Conservation (phyloP, 2,329 filamentous ascomycete species). For the Neurospora sp. region DNA sequence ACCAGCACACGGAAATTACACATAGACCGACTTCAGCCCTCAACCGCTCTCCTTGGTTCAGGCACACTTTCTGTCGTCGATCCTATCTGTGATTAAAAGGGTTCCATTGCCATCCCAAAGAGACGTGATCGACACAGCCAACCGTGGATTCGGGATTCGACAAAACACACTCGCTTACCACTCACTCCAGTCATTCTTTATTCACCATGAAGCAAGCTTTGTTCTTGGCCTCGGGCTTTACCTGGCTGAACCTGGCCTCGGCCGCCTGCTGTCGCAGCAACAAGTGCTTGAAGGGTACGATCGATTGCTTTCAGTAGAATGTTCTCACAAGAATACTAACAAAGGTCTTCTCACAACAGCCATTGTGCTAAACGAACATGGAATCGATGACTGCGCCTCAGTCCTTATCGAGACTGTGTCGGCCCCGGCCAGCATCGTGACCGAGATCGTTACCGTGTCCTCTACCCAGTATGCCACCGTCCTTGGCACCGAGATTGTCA, state of each 20-base stretch:
- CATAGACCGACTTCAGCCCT: background rate
- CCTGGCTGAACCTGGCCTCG: constrained; percentile 1
- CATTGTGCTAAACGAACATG: background rate
- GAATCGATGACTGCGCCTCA: background rate
- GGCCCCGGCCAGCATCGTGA: background rate
- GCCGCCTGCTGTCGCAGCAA: constrained; percentile 3
- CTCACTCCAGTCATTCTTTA: constrained; percentile 2
- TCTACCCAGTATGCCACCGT: constrained; percentile 1
- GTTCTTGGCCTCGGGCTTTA: background rate
- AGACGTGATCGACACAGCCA: background rate
- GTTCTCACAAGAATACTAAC: background rate
- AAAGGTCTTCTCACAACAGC: background rate
- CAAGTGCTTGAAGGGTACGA: constrained; percentile 2
- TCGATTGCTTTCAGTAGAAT: background rate
- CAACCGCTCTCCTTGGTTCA: background rate
- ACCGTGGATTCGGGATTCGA: background rate
- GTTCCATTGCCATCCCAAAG: background rate
- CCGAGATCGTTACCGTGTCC: background rate
- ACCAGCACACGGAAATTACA: background rate
- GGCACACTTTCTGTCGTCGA: background rate
- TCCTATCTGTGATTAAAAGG: background rate
- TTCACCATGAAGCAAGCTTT: constrained; percentile 1
- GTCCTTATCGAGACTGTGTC: background rate
- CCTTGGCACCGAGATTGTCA: background rate
- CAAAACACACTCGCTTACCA: background rate